These are phyloP conservation scores for Leucocoprinus sp. DNA, from an alignment of 768 basidiomycete genomes.

Conservation along the genomic window DNA sequence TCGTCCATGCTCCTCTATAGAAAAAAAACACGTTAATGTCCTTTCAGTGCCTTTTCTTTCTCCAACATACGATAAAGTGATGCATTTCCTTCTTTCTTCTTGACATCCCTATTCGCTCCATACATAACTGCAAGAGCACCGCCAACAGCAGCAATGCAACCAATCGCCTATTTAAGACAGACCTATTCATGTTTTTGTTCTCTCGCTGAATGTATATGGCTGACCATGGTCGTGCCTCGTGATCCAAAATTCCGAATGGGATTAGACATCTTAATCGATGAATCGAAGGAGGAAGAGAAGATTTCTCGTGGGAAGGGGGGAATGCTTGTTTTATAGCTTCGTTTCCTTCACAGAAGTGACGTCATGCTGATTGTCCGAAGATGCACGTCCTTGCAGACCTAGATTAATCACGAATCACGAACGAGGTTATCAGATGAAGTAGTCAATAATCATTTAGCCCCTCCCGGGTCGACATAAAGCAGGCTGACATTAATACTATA, in stretches of 20 bases:
- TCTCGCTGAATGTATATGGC: not conserved
- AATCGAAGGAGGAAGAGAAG: not conserved
- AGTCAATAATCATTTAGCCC: too few relatives aligned
- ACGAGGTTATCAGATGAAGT: too few relatives aligned
- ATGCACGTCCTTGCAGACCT: too few relatives aligned
- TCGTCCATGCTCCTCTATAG: conserved; percentile 13
- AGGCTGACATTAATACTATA: too few relatives aligned
- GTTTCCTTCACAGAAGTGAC: too few relatives aligned
- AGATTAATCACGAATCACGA: too few relatives aligned
- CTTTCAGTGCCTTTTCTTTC: not conserved
- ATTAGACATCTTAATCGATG: not conserved
- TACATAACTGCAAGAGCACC: conserved; percentile 27
- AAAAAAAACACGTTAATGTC: conserved; percentile 2
- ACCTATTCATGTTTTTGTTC: not conserved
- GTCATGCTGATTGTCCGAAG: too few relatives aligned
- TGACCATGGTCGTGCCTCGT: conserved; percentile 15
- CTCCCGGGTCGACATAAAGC: too few relatives aligned
- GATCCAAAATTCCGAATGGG: conserved; percentile 3
- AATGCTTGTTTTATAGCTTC: too few relatives aligned
- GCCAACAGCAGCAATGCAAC: conserved; percentile 20
- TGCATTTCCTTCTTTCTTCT: conserved; percentile 23
- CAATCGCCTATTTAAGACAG: conserved; percentile 20
- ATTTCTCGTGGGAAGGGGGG: too few relatives aligned
- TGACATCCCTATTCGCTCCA: conserved; percentile 23
- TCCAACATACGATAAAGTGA: conserved; percentile 25